Base-by-base conservation (phyloP, 2,329 filamentous ascomycete genomes). In the Penicillium vulpinum region DNA sequence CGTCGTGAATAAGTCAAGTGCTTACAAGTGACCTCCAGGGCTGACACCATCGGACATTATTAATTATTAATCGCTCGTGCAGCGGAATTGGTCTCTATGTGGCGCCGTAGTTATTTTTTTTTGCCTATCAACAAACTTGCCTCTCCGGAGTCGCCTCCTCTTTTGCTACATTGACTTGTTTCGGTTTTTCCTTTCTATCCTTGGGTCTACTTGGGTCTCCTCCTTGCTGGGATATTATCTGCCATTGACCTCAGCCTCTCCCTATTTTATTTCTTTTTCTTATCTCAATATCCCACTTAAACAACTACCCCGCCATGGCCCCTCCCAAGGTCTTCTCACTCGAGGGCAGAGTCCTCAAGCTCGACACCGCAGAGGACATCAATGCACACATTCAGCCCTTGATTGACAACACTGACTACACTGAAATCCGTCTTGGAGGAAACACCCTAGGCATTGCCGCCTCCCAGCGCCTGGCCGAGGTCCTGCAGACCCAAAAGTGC, bases 401-500 rank as follows among this genome's bases (percentile, higher is more conserved):
- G 60, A 81, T 85, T 61, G 84, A 86, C 57, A 88, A 87, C 77
- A 77, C 84, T 54, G 84, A 92, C 56, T 74, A 71, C 49, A 91
- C 95, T 72, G 92, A 97, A 76, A 86, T 99, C 64, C 86, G 86
- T 65, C 83, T 99, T 45, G 82, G 91, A 54, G 94, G 93, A 60
- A 99, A 99, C 80, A 97, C 94, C 2, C 81, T 97, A 50, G 94
- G 94, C 51, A 87, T 97, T 52, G 90, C 88, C 47, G 94, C 94
- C 47, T 95, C 89, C 73, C 88, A 92, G 76, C 87, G 88, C 31
- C 85, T 99, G 43, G 92, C 91, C 43, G 86, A 91, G 66, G 88
- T 95, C 50, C 81, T 99, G 55, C 84, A 88, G 60, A 90, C 89
- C 54, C 96, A 97, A 80, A 91, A 91, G 78, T 88, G 82, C 61